These are phyloP conservation scores for Solanum arcanum DNA, from an alignment of 257 asterid species.

Conservation along the genomic window DNA sequence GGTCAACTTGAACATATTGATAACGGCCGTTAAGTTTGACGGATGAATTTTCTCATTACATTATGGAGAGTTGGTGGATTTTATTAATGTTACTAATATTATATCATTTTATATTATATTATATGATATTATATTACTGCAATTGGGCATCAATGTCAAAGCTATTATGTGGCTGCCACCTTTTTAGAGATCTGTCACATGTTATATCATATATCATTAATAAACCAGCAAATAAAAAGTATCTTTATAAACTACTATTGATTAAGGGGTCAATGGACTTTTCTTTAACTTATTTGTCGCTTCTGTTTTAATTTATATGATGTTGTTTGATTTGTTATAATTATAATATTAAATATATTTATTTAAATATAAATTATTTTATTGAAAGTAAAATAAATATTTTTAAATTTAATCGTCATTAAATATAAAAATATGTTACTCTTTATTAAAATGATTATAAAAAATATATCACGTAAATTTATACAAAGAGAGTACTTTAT, in stretches of 20 bases:
- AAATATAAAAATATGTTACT: too few relatives aligned
- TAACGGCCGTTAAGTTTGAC: background rate
- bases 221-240: background rate
- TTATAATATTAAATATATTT: accelerated
- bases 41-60: background rate
- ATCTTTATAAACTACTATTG: background rate
- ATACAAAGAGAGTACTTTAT: too few relatives aligned
- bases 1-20: background rate
- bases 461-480: too few relatives aligned
- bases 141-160: background rate
- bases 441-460: too few relatives aligned
- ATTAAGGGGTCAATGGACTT: too few relatives aligned
- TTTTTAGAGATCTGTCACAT: background rate
- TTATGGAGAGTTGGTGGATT: background rate
- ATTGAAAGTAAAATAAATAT: too few relatives aligned
- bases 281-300: too few relatives aligned
- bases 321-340: too few relatives aligned
- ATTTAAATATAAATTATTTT: accelerated
- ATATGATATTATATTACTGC: background rate
- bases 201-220: background rate
- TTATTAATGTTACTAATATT: background rate
- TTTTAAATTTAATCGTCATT: too few relatives aligned
- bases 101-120: too few relatives aligned
- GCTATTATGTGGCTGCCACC: background rate
- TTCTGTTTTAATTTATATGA: too few relatives aligned